Conservation (phyloP, 768 basidiomycete genomes). For the Harrya chromipes region DNA sequence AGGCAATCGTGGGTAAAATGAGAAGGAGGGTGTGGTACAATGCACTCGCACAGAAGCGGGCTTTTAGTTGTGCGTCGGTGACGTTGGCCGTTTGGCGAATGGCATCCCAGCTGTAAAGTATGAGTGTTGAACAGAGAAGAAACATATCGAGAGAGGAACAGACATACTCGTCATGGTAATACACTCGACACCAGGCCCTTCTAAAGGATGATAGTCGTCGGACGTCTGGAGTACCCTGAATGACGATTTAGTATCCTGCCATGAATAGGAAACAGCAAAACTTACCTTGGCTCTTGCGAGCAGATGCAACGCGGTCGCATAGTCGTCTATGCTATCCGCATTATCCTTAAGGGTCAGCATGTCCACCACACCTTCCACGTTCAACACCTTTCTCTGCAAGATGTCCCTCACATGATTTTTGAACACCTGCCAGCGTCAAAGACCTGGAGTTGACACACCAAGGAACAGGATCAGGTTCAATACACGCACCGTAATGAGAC, state of each 20-base stretch:
- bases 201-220: conserved; percentile 67
- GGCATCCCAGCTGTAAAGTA: conserved; percentile 60
- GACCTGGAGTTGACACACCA: background rate
- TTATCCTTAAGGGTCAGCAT: conserved; percentile 86
- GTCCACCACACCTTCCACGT: conserved; percentile 80
- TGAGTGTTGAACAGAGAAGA: background rate
- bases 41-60: conserved; percentile 70
- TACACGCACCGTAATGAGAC: conserved; percentile 40
- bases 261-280: background rate
- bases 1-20: conserved; percentile 37
- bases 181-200: conserved; percentile 84
- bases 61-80: conserved; percentile 72
- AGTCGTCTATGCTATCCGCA: conserved; percentile 53
- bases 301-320: conserved; percentile 64
- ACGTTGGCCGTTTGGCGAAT: conserved; percentile 73
- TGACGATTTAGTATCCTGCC: conserved; percentile 2
- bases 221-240: conserved; percentile 67
- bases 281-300: conserved; percentile 54
- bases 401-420: conserved; percentile 64
- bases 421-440: conserved; percentile 50
- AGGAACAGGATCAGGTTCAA: background rate
- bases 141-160: background rate
- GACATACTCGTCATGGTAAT: conserved; percentile 83
- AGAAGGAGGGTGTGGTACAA: conserved; percentile 63
- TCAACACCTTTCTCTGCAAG: conserved; percentile 70